Evolutionary conservation across 1,139 yeast species (phyloP), one percentile per base, ranked within the genome.

Genomic region (Hemisphaericaspora subhashii): DNA sequence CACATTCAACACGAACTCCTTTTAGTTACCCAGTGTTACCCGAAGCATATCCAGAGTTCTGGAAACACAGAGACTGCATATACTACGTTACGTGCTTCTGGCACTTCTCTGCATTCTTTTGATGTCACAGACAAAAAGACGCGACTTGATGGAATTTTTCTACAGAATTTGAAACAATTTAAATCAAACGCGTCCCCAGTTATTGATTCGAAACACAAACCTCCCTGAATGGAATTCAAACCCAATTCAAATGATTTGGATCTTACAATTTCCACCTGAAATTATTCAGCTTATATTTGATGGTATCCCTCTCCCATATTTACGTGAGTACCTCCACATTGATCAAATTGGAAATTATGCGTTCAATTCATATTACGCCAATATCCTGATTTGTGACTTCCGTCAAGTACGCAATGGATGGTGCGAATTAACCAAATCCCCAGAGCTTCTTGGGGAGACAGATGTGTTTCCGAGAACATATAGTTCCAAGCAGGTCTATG

Each of bases 311-410:
- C 8, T 17, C 5, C 7, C 11, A 18, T 29, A 29, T 15, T 14
- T 29, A 4, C 10, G n/a, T 5, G 23, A 29, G 12, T 29, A 29
- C 12, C 11, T 29, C 5, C 15, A 29, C 12, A 29, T 29, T 2
- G 20, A 17, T 29, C 32, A 17, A 29, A 29, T 29, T 29, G 32
- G 23, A 7, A n/a, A 29, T 11, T 29, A 11, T 12, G 32, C 32
- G 7, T 29, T 29, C 15, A 17, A 18, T 4, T 17, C 32, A 10
- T 29, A 17, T 7, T 29, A 29, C 12, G 11, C 32, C 4, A 17
- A 7, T n/a, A 18, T 29, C 18, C 32, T 5, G 7, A 29, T 29
- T 17, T 15, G n/a, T 4, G 32, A 29, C 18, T 29, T 29, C 11
- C 32, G 18, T 29, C 23, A 29, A 17, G 21, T 29, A 4, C 23